phyloP scores from a whole-genome alignment of 1,139 yeast genomes.

The Yamadazyma trypodendri region DNA sequence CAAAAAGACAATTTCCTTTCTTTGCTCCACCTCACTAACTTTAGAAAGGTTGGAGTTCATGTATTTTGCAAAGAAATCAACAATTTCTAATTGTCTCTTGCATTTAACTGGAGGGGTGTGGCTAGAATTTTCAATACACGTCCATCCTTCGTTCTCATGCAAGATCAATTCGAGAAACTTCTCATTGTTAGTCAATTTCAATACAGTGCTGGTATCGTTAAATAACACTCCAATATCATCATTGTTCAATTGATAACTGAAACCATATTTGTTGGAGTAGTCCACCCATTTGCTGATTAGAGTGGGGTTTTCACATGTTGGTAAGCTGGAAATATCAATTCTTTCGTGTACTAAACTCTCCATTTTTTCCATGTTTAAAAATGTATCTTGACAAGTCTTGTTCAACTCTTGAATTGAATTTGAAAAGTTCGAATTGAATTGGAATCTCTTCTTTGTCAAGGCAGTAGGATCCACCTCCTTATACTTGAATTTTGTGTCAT shows the following conservation, averaged over 20 bases:
- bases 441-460: slow-evolving; percentile 39
- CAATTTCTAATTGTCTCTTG: slow-evolving; percentile 73
- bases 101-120: slow-evolving; percentile 59
- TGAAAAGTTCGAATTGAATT: slow-evolving; percentile 41
- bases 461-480: slow-evolving; percentile 59
- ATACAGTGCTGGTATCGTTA: slow-evolving; percentile 77
- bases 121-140: slow-evolving; percentile 60
- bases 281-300: slow-evolving; percentile 97
- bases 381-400: slow-evolving; percentile 40
- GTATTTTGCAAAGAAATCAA: slow-evolving; percentile 79
- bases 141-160: slow-evolving; percentile 69
- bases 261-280: slow-evolving; percentile 92
- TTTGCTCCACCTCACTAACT: slow-evolving; percentile 60
- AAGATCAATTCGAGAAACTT: slow-evolving; percentile 62
- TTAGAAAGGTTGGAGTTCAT: slow-evolving; percentile 80
- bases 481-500: slow-evolving; percentile 85
- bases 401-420: slow-evolving; percentile 41
- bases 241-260: slow-evolving; percentile 87
- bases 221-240: slow-evolving; percentile 92
- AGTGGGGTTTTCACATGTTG: slow-evolving; percentile 60
- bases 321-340: slow-evolving; percentile 38
- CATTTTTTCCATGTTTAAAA: slow-evolving; percentile 41
- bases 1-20: slow-evolving; percentile 67
- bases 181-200: slow-evolving; percentile 63
- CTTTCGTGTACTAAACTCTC: slow-evolving; percentile 34